phyloP scores from a whole-genome alignment of 192 early-diverging fungal species.

The Diversispora eburnea region DNA sequence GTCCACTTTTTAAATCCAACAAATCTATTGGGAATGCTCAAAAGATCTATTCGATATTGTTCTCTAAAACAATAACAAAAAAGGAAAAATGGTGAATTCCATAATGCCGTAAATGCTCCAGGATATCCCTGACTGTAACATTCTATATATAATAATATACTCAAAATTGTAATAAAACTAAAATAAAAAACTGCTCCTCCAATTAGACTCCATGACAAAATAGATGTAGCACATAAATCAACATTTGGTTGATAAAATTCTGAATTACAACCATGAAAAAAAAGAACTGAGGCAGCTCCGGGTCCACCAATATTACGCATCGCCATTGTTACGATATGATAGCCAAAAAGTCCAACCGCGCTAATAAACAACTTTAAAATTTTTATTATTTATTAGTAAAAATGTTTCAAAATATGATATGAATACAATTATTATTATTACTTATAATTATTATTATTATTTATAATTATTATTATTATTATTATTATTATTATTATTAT shows the following conservation, averaged over 20 bases:
- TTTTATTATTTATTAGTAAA: not conserved
- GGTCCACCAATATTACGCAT: not conserved
- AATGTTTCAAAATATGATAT: not conserved
- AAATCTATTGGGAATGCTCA: conserved; percentile 21
- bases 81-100: conserved; percentile 25
- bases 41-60: conserved; percentile 14
- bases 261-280: conserved; percentile 16
- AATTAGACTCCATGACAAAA: conserved; percentile 13
- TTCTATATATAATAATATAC: not conserved
- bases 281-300: not conserved
- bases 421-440: not conserved
- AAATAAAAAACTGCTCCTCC: conserved; percentile 20
- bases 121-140: conserved; percentile 19
- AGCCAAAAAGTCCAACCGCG: not conserved
- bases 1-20: conserved; percentile 27
- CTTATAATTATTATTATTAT: not conserved
- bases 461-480: not conserved
- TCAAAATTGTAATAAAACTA: not conserved
- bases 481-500: not conserved
- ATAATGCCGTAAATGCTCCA: conserved; percentile 16
- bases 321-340: conserved; percentile 10
- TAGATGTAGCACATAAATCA: conserved; percentile 16
- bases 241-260: conserved; percentile 9
- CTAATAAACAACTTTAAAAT: conserved; percentile 15
- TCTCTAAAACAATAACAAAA: conserved; percentile 20